phyloP scores from a whole-genome alignment of 768 basidiomycete species.

The Mycena kentingensis region DNA sequence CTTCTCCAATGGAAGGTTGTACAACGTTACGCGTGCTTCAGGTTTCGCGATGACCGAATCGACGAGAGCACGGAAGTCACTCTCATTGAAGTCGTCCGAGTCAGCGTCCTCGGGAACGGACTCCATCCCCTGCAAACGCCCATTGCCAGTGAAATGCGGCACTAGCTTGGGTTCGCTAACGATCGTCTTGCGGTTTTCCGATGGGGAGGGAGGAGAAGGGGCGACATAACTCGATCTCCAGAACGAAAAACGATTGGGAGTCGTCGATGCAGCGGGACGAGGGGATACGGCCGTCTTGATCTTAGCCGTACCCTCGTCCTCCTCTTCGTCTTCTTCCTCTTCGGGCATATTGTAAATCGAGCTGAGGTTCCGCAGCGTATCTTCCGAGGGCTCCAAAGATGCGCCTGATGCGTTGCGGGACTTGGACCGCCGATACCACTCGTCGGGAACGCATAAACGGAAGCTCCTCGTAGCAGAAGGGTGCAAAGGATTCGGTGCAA shows the following conservation, averaged over 20 bases:
- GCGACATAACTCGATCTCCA: conserved; percentile 61
- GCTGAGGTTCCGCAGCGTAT: conserved; percentile 49
- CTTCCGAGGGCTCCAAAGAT: conserved; percentile 52
- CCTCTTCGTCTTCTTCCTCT: conserved; percentile 45
- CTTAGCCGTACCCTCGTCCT: conserved; percentile 67
- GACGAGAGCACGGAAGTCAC: conserved; percentile 12
- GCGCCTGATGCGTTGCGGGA: conserved; percentile 50
- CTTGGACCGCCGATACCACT: conserved; percentile 76
- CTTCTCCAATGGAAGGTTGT: conserved; percentile 57
- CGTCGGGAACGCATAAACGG: conserved; percentile 72
- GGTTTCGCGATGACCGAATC: conserved; percentile 65
- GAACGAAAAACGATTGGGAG: conserved; percentile 63
- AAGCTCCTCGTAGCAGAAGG: conserved; percentile 47
- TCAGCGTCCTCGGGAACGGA: conserved; percentile 33
- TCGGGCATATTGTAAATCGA: conserved; percentile 52
- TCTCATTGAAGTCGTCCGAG: not conserved
- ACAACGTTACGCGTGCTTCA: conserved; percentile 64
- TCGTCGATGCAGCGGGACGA: not conserved
- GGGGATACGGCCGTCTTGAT: conserved; percentile 21
- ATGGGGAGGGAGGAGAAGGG: conserved; percentile 41
- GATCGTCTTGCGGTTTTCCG: conserved; percentile 50
- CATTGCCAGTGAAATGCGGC: conserved; percentile 46
- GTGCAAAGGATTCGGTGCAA: conserved; percentile 44
- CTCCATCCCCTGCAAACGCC: conserved; percentile 28
- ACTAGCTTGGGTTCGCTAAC: conserved; percentile 74